Percentiles rank a stretch among this genome's conserved stretches.
phyloP scores from a whole-genome alignment of 2,329 filamentous ascomycete genomes.

The Aspergillus udagawae region DNA sequence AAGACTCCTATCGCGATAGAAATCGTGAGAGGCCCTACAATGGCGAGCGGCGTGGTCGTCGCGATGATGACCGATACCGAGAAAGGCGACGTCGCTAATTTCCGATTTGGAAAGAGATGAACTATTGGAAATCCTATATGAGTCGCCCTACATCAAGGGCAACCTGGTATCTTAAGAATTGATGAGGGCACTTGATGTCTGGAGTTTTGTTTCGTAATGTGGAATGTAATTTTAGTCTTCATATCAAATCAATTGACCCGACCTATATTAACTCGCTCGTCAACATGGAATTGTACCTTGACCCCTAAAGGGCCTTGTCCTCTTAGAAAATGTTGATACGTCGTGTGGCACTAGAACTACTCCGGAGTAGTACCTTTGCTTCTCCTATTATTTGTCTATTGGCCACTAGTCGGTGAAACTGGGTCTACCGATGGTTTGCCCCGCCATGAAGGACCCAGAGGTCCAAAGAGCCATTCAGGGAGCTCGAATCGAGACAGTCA shows the following conservation, averaged over 20 bases:
- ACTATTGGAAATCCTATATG: background rate
- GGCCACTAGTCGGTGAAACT: constrained; percentile 15
- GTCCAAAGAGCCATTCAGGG: constrained; percentile 4
- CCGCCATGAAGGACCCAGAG: constrained; percentile 3
- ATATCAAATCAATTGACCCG: background rate
- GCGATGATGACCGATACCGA: constrained; percentile 28
- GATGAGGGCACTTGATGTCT: background rate
- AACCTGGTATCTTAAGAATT: background rate
- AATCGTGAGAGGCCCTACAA: constrained; percentile 36
- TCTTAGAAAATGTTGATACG: background rate
- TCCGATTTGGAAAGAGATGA: background rate
- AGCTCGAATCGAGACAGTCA: constrained; percentile 2
- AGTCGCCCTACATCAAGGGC: background rate
- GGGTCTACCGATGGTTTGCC: constrained; percentile 10
- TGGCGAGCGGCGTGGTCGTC: constrained; percentile 25
- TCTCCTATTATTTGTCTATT: background rate
- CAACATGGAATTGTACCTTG: background rate
- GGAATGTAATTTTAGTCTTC: background rate
- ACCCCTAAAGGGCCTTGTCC: background rate
- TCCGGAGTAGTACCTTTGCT: background rate
- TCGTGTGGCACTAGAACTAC: background rate
- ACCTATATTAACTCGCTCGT: background rate
- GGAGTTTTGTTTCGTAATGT: background rate
- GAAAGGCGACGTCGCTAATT: constrained; percentile 21
- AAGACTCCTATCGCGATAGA: constrained; percentile 29